Evolutionary conservation across 331 rosid genomes (phyloP), one percentile per base, ranked within the genome.

Genomic region (Rhamnella rubrinervis): DNA sequence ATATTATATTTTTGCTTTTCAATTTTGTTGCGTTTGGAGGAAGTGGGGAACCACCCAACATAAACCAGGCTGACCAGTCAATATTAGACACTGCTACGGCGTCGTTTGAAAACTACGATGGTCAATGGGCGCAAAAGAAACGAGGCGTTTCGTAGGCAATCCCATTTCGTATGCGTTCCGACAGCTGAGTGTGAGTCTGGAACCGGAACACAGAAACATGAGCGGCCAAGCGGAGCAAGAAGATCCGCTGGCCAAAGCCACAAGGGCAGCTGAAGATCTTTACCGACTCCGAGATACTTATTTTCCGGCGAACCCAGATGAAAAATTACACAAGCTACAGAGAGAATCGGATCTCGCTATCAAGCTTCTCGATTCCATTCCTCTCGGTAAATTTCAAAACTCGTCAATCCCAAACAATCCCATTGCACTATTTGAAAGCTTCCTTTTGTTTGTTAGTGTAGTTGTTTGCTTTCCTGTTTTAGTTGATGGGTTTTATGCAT

Each of bases 311-410:
- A 79, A 85, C 63, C 88, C 86, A 25, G 55, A 66, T 67, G 89
- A 85, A 13, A 93, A 85, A 87, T 58, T 53, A 72, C 67, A 89
- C 31, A 75, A 63, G 64, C 28, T 93, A 61, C 89, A 74, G 57
- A 57, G 71, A 31, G 63, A 84, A 18, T 90, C 97, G 74, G 95
- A 90, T 85, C 84, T 87, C 37, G 86, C 92, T 77, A 80, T 93
- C 71, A 73, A 66, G 63, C 86, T 93, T 64, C 95, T 93, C 81
- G 96, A 93, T 83, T 87, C 92, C 63, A 82, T 88, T 71, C 92
- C 92, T 75, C 84, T 74, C 60, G 98, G 96, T 88, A 20, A 46
- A 20, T 23, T 52, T 56, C 64, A 26, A 28, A 53, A 26, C 17
- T 28, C 50, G 26, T 51, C 46, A 15, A 19, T 15, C 37, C 10